Evolutionary conservation across 176 grass and related monocot species (phyloP).

Genomic region (Aechmea fasciata): DNA sequence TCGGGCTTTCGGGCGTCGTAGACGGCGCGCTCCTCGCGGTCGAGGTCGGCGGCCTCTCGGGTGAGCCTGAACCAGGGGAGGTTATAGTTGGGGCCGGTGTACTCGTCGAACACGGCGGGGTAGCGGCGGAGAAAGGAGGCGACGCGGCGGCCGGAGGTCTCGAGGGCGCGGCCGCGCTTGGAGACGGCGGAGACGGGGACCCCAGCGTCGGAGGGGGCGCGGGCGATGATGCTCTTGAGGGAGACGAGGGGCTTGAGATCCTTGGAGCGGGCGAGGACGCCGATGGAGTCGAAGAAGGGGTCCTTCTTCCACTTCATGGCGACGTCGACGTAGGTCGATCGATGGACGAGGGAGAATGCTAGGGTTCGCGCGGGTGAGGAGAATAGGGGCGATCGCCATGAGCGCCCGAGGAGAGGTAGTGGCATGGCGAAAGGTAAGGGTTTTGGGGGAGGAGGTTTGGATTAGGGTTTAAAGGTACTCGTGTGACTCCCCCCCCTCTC

Average conservation of each 20-base stretch:
- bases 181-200: slow-evolving; percentile 58
- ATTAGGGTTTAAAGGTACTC: too few relatives aligned
- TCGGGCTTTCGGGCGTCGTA: slow-evolving; percentile 31
- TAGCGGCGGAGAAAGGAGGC: slow-evolving; percentile 62
- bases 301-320: slow-evolving; percentile 90
- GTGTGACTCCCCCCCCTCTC: too few relatives aligned
- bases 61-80: slow-evolving; percentile 74
- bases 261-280: slow-evolving; percentile 36
- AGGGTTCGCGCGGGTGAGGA: slow-evolving; percentile 4
- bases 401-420: too few relatives aligned
- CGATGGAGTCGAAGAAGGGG: slow-evolving; percentile 38
- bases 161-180: slow-evolving; percentile 44
- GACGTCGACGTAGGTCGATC: slow-evolving; percentile 49
- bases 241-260: slow-evolving; percentile 47
- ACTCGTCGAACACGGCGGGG: slow-evolving; percentile 67
- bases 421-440: too few relatives aligned
- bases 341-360: slow-evolving; percentile 20
- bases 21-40: slow-evolving; percentile 35
- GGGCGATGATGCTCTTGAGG: slow-evolving; percentile 34
- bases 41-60: slow-evolving; percentile 19
- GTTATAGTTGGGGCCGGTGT: slow-evolving; percentile 48
- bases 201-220: slow-evolving; percentile 16
- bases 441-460: too few relatives aligned
- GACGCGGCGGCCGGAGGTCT: slow-evolving; percentile 44
- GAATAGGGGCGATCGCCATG: too few relatives aligned